Conservation (phyloP, 2,329 filamentous ascomycete genomes). For the Scedosporium minutisporum region DNA sequence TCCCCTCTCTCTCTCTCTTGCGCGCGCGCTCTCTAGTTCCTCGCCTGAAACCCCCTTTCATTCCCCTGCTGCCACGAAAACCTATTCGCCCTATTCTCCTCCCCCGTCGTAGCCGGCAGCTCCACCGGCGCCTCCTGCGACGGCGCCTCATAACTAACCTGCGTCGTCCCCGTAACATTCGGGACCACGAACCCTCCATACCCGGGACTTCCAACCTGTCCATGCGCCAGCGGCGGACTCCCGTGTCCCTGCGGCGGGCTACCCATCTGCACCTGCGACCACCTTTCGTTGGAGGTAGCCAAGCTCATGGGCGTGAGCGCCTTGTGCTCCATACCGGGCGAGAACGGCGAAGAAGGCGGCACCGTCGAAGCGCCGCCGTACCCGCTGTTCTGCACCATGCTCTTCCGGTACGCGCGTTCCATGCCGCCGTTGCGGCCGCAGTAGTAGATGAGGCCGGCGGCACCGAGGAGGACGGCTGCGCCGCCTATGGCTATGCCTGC, state of each 20-base stretch:
- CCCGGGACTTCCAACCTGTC: not conserved
- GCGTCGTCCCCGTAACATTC: not conserved
- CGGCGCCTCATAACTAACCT: not conserved
- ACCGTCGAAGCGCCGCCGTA: not conserved
- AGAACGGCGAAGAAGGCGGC: not conserved
- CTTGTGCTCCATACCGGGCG: not conserved
- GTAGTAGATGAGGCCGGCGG: conserved; percentile 36
- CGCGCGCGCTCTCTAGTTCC: not conserved
- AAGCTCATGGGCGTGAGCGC: not conserved
- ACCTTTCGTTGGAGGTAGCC: not conserved
- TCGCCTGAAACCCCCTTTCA: not conserved
- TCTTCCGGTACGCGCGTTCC: conserved; percentile 24
- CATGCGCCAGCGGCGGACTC: no score
- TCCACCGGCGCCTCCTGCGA: not conserved
- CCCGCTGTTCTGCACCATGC: conserved; percentile 6
- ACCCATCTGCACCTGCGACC: not conserved
- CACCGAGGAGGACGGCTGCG: conserved; percentile 32
- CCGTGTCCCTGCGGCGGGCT: no score
- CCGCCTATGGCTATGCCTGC: conserved; percentile 49
- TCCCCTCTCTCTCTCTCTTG: not conserved
- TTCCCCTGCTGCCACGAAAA: not conserved
- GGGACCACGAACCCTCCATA: not conserved
- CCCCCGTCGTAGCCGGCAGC: not conserved
- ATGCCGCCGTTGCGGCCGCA: conserved; percentile 32
- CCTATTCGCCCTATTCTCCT: not conserved